Evolutionary conservation across 495 filamentous ascomycete species (phyloP), one percentile per base, ranked within the genome.

Genomic region (Aspergillus hancockii): DNA sequence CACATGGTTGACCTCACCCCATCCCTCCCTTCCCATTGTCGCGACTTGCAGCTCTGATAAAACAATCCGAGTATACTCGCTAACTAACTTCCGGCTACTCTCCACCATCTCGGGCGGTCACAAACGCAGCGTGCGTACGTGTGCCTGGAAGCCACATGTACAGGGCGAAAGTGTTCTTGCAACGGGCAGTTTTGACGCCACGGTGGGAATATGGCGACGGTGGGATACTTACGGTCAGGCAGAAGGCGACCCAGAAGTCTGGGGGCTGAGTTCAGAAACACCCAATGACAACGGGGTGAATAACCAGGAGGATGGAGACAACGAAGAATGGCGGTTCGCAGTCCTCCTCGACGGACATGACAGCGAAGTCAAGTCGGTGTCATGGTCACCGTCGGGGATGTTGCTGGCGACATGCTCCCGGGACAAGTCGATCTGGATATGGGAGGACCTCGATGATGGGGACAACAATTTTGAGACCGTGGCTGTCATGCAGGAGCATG

Each of bases 391-490:
- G 0, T 87, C 85, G 0, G 91, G 92, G 0, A 86, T 88, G 70
- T 84, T 88, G 56, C 83, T 98, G 4, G 94, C 94, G 7, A 97
- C 93, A 0, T 98, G 92, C 68, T 87, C 84, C 22, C 81, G 94
- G 12, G 94, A 98, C 71, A 97, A 97, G 76, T 88, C 84, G 22
- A 90, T 98, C n/a, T 98, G 94, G 94, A 89, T 98, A 51, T 98
- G 94, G 94, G 94, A 98, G 72, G 93, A 97, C 68, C 81, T 98
- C 4, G 72, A 76, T 19, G 86, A 86, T 36, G 90, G 85, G 8
- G 92, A 93, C 28, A 93, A 96, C 67, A 93, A 97, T 60, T 97
- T 90, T 69, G 94, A 98, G 83, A 97, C 94, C 8, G 84, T 97
- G 7, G 93, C 93, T 0, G 93, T 98, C 55, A 80, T 97, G 72